Evolutionary conservation across 257 asterid genomes (phyloP).

Genomic region (Haberlea rhodopensis): DNA sequence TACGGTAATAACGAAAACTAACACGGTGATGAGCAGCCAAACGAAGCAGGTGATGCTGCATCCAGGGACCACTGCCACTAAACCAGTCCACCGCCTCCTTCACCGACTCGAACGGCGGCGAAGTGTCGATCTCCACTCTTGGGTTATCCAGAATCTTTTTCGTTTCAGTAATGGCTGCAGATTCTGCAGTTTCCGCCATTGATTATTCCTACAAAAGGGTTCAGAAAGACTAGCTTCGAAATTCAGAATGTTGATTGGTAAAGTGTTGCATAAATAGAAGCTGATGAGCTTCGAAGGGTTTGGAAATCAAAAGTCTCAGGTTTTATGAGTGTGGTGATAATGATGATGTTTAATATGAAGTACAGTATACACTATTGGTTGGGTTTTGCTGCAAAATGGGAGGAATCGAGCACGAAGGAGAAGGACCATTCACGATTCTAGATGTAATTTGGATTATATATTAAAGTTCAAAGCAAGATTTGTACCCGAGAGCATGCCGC

Average conservation of each 20-base stretch:
- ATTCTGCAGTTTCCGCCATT: conserved; percentile 47
- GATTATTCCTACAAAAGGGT: not conserved
- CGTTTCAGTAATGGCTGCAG: conserved; percentile 32
- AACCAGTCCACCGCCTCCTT: conserved; percentile 90
- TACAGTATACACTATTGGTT: not conserved
- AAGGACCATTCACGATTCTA: not conserved
- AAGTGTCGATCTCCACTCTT: conserved; percentile 78
- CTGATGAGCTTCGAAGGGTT: not conserved
- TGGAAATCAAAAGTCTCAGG: not conserved
- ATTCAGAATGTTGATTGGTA: not conserved
- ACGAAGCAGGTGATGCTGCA: conserved; percentile 61
- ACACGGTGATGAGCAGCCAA: conserved; percentile 32
- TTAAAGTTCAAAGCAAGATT: not conserved
- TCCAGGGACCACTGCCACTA: conserved; percentile 91
- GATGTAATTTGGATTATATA: too few species aligned
- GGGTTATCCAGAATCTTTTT: conserved; percentile 48
- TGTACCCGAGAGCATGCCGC: not conserved
- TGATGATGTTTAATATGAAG: not conserved
- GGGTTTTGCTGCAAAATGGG: not conserved
- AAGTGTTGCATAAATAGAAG: not conserved
- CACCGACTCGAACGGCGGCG: conserved; percentile 90
- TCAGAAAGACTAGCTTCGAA: too few species aligned
- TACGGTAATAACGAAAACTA: not conserved
- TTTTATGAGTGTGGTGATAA: too few species aligned
- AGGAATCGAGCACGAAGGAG: too few species aligned